Evolutionary conservation across 306 rosid species (phyloP).

Genomic region (Acacia melanoxylon): DNA sequence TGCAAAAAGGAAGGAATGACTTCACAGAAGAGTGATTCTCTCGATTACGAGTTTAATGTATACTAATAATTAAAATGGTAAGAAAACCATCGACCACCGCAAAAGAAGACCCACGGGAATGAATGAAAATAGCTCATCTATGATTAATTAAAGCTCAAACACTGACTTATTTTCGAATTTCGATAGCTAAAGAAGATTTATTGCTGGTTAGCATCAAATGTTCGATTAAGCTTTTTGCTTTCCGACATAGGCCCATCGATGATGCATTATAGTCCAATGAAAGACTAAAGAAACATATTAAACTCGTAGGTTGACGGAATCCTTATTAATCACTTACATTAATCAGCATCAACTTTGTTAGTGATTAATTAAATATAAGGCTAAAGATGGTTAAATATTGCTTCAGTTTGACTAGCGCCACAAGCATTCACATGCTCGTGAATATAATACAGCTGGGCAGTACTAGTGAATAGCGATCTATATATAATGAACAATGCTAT

Average conservation of each 20-base stretch:
- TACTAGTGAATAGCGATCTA: not conserved
- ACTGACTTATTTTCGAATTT: constrained; percentile 7
- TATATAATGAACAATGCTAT: not conserved
- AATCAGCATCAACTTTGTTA: not conserved
- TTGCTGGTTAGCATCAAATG: constrained; percentile 26
- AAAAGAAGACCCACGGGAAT: not conserved
- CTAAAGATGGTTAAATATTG: constrained; percentile 17
- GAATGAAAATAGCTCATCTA: not conserved
- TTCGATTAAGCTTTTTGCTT: constrained; percentile 39
- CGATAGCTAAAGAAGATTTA: constrained; percentile 18
- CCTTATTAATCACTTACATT: not conserved
- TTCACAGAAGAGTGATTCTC: not conserved
- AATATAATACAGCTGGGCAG: constrained; percentile 20
- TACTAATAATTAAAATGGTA: not conserved
- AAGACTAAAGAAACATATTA: constrained; percentile 1
- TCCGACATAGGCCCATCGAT: constrained; percentile 26
- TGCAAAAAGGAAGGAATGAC: not conserved
- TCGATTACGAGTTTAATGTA: no score
- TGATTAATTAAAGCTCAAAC: constrained; percentile 35
- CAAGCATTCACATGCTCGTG: constrained; percentile 24
- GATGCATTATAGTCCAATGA: constrained; percentile 39
- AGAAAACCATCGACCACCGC: not conserved
- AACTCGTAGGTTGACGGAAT: constrained; percentile 36
- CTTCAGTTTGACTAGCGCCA: constrained; percentile 27
- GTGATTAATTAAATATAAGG: not conserved